phyloP scores from a whole-genome alignment of 1,284 basidiomycete genomes.

The Psilocybe mexicana region DNA sequence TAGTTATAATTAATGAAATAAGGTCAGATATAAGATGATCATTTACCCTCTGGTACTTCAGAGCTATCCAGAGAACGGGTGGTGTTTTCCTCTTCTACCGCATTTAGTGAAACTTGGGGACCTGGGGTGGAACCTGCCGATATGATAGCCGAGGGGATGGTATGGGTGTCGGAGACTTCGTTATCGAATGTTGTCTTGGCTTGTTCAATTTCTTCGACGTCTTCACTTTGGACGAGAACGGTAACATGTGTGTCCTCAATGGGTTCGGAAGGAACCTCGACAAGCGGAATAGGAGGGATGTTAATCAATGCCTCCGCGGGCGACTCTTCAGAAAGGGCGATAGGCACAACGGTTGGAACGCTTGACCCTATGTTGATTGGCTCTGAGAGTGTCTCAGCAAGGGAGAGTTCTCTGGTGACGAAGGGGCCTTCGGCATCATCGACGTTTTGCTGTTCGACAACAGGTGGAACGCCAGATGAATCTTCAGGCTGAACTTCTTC shows the following conservation, averaged over 20 bases:
- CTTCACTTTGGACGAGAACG: background rate
- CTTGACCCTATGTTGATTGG: constrained; percentile 12
- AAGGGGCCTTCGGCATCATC: background rate
- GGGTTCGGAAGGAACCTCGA: background rate
- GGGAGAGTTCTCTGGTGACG: background rate
- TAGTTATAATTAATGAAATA: no score
- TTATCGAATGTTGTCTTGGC: background rate
- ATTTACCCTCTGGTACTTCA: background rate
- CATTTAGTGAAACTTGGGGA: constrained; percentile 34
- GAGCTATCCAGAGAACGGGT: background rate
- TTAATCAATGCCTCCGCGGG: constrained; percentile 9
- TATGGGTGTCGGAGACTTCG: background rate
- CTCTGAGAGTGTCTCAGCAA: constrained; percentile 1
- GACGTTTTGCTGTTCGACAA: background rate
- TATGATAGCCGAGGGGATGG: background rate
- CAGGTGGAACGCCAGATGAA: background rate
- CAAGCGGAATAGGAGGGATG: constrained; percentile 11
- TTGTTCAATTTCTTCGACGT: background rate
- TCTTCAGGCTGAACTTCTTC: background rate
- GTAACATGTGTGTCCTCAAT: background rate
- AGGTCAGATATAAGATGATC: background rate
- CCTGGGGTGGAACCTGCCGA: constrained; percentile 32
- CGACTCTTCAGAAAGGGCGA: constrained; percentile 11
- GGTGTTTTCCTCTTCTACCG: background rate
- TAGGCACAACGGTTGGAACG: constrained; percentile 11